Evolutionary conservation across 768 basidiomycete species (phyloP), one percentile per base, ranked within the genome.

Genomic region (Amanita pallidorosea): DNA sequence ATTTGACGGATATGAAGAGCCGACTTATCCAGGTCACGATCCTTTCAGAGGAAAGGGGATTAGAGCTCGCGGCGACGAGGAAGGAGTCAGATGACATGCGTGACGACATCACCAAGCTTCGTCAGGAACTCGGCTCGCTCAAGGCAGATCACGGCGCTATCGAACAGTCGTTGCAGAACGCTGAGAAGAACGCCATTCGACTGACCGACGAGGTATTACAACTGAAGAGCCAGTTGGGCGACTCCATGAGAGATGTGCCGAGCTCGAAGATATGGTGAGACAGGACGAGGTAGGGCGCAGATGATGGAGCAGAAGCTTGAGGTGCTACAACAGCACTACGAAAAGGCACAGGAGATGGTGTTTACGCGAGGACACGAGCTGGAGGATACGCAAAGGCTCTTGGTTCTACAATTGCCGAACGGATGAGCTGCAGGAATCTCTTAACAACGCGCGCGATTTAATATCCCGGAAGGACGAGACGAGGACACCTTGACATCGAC

Each of bases 1-100:
- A 51, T 2, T 35, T 51, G 50, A 45, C 34, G 22, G 43, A 51
- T 12, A 35, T 17, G 43, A 51, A 51, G 35, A n/a, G 43, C 25
- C 25, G 40, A 8, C 43, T 51, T 20, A 45, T 44, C 34, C 43
- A 43, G 41, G 50, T 45, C 13, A 51, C 41, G 3, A 45, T 45
- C 23, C n/a, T 51, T 20, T 43, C 50, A 0, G 40, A 51, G 34
- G 50, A 51, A 34, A 34, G 50, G 23, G 37, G 27, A 31, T 12
- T 45, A 22, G 50, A 51, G 42, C 50, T 51, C 12, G 33, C 17
- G 15, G 42, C 25, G 6, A 27, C 40, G 15, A 29, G 18, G 22
- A 40, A 23, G 20, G 50, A 51, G 33, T 44, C 41, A 18, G 50
- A 51, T 11, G 18, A 43, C 20, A 51, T 45, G 42, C 50, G 50